These are phyloP conservation scores for Huntiella omanensis DNA, from an alignment of 2,329 filamentous ascomycete genomes.

Conservation along the genomic window DNA sequence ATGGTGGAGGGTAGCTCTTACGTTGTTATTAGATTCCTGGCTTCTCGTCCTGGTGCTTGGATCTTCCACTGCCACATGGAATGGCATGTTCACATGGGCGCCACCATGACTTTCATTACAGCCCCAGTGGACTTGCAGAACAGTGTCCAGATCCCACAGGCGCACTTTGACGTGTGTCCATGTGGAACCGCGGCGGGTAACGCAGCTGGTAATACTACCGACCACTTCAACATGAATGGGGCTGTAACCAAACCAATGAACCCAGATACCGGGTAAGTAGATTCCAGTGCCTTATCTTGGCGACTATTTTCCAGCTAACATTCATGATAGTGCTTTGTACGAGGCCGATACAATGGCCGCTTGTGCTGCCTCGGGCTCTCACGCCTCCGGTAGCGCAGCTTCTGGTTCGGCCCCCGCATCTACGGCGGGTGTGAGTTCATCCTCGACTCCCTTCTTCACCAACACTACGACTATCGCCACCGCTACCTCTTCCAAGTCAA, in stretches of 20 bases:
- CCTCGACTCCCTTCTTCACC: neutral
- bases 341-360: neutral
- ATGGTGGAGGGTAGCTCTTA: conserved; percentile 28
- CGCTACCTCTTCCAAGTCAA: neutral
- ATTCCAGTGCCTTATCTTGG: neutral
- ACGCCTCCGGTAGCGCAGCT: neutral
- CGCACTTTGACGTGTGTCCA: conserved; percentile 24
- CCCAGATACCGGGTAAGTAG: conserved; percentile 7
- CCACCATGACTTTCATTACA: conserved; percentile 23
- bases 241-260: conserved; percentile 14
- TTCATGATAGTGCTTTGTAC: conserved; percentile 4
- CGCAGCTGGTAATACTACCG: conserved; percentile 36
- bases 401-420: neutral
- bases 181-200: conserved; percentile 30
- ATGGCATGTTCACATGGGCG: conserved; percentile 32
- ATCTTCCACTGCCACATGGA: conserved; percentile 34
- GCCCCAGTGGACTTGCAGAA: conserved; percentile 27
- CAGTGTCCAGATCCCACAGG: conserved; percentile 23
- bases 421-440: neutral
- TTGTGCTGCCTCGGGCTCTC: neutral
- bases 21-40: conserved; percentile 26
- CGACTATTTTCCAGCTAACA: neutral
- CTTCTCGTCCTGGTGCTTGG: conserved; percentile 28
- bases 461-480: neutral
- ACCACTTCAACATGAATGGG: conserved; percentile 28